A percentile compares a stretch with the other conserved stretches of the same genome.
Evolutionary conservation across 495 filamentous ascomycete genomes (phyloP).

Genomic region (Neurospora sp.): DNA sequence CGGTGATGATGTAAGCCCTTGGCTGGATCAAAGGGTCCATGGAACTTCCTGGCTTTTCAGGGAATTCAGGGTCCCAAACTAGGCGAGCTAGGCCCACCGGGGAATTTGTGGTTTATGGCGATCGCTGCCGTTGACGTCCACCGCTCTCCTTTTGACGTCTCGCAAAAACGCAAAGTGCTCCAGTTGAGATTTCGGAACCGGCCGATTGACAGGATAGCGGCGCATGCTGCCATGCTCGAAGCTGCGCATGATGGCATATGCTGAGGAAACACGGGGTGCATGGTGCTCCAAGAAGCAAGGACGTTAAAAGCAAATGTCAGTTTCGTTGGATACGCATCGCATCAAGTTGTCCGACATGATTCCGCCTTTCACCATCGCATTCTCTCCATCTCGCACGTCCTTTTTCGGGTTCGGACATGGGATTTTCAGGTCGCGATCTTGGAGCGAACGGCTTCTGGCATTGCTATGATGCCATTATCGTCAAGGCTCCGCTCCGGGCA

Average conservation of each 20-base stretch:
- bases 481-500: not conserved
- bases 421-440: not conserved
- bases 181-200: not conserved
- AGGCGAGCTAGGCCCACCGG: not conserved
- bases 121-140: not conserved
- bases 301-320: not conserved
- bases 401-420: not conserved
- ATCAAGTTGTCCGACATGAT: not conserved
- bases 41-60: not conserved
- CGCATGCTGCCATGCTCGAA: not conserved
- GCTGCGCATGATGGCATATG: not conserved
- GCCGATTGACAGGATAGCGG: not conserved
- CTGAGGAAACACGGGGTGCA: not conserved
- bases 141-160: not conserved
- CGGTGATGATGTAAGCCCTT: not conserved
- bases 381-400: not conserved
- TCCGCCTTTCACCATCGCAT: not conserved
- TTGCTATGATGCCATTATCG: not conserved
- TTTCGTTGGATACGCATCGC: not conserved
- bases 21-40: not conserved
- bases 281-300: not conserved
- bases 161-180: not conserved
- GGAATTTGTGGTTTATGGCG: not conserved
- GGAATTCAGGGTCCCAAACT: not conserved
- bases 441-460: not conserved